Evolutionary conservation across 2,329 filamentous ascomycete species (phyloP).

Genomic region (Pezicula rhizophila): DNA sequence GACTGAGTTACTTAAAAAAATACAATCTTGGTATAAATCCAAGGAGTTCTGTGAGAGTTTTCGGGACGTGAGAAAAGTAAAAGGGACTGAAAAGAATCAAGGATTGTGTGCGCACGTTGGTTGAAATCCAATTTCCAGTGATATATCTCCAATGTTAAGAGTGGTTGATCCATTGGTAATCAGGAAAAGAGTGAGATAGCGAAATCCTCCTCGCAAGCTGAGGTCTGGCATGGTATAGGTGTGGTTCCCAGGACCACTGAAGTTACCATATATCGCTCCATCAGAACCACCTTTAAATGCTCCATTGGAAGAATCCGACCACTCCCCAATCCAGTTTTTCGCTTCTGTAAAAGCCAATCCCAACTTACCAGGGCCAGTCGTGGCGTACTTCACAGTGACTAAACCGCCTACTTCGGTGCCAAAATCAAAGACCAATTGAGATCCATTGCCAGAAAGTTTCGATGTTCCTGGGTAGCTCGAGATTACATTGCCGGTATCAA

Average conservation of each 20-base stretch:
- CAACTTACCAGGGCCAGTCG: conserved; percentile 32
- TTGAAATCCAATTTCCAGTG: conserved; percentile 31
- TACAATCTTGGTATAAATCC: too few species aligned
- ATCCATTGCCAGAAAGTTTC: conserved; percentile 34
- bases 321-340: conserved; percentile 40
- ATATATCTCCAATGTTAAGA: conserved; percentile 24
- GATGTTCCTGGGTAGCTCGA: conserved; percentile 1
- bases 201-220: conserved; percentile 41
- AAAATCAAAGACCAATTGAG: conserved; percentile 49
- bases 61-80: too few species aligned
- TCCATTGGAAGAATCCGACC: conserved; percentile 40
- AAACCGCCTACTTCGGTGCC: conserved; percentile 51
- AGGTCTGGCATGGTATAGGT: conserved; percentile 34
- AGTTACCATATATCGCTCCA: conserved; percentile 37
- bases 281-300: conserved; percentile 34
- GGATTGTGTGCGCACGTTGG: conserved; percentile 20
- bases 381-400: conserved; percentile 40
- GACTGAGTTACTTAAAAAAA: too few species aligned
- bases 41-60: too few species aligned
- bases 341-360: conserved; percentile 42
- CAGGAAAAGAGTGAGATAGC: conserved; percentile 42
- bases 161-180: conserved; percentile 26
- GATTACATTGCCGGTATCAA: conserved; percentile 26
- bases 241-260: conserved; percentile 27
- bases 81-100: too few species aligned